Conservation (phyloP, 2,329 filamentous ascomycete species). For the Chaetomiaceae sp. region DNA sequence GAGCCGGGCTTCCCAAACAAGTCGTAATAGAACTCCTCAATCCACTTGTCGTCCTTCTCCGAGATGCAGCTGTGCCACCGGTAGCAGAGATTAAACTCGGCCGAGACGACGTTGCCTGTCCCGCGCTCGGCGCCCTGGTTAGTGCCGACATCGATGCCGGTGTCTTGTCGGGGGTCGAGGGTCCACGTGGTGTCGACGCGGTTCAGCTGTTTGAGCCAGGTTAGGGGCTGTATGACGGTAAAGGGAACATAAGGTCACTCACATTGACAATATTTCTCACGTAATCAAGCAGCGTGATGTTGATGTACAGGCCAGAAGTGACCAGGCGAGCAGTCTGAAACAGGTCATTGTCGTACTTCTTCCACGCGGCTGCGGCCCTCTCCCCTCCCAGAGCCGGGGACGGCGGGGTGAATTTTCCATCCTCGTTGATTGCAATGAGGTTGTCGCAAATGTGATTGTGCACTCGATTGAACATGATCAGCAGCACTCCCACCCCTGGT, state of each 20-base stretch:
- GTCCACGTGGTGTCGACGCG: slow-evolving; percentile 73
- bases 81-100: slow-evolving; percentile 86
- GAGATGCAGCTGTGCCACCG: slow-evolving; percentile 80
- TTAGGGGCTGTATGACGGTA: background rate
- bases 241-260: background rate
- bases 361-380: slow-evolving; percentile 50
- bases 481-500: slow-evolving; percentile 64
- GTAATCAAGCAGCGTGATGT: slow-evolving; percentile 74
- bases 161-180: slow-evolving; percentile 69
- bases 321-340: slow-evolving; percentile 77
- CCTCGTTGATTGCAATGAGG: slow-evolving; percentile 81
- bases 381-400: slow-evolving; percentile 45
- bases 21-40: slow-evolving; percentile 61
- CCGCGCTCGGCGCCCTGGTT: slow-evolving; percentile 61
- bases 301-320: slow-evolving; percentile 71
- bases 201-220: slow-evolving; percentile 43
- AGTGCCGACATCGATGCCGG: slow-evolving; percentile 52
- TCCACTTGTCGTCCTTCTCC: slow-evolving; percentile 75
- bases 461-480: slow-evolving; percentile 78
- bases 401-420: slow-evolving; percentile 69
- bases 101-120: slow-evolving; percentile 77
- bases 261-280: slow-evolving; percentile 53
- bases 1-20: slow-evolving; percentile 58
- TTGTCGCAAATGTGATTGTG: slow-evolving; percentile 83
- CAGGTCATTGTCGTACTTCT: slow-evolving; percentile 69